Evolutionary conservation across 371 early-diverging fungal species (phyloP).

Genomic region (Catenaria anguillulae): DNA sequence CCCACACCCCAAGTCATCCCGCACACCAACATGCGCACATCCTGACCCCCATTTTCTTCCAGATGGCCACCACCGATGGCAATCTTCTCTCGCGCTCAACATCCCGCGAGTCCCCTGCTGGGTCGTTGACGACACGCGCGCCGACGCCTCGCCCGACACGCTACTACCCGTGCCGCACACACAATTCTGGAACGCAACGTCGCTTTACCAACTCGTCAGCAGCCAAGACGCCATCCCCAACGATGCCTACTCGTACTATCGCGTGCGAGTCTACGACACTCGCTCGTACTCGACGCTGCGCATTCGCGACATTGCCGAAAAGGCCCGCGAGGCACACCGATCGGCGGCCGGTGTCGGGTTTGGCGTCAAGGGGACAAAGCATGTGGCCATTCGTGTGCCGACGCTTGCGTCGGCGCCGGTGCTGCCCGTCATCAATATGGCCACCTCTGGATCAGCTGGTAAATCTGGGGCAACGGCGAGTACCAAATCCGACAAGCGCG

Average conservation of each 20-base stretch:
- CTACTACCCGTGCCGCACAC: neutral
- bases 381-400: neutral
- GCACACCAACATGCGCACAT: no score
- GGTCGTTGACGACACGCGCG: conserved; percentile 1
- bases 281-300: neutral
- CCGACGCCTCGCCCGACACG: neutral
- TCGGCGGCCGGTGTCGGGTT: neutral
- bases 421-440: neutral
- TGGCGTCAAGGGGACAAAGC: conserved; percentile 7
- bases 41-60: no score
- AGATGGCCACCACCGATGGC: conserved; percentile 8
- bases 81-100: neutral
- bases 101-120: conserved; percentile 7
- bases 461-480: neutral
- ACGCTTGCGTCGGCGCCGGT: neutral
- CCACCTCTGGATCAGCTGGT: neutral
- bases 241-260: conserved; percentile 2
- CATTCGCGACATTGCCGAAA: conserved; percentile 2
- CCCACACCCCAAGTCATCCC: no score
- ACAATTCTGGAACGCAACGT: neutral
- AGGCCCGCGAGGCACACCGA: neutral
- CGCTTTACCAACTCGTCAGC: neutral
- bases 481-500: no score
- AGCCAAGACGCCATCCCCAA: neutral
- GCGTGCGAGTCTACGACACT: conserved; percentile 3